phyloP scores from a whole-genome alignment of 2,329 filamentous ascomycete species.

The Cylindrodendrum hubeiense region DNA sequence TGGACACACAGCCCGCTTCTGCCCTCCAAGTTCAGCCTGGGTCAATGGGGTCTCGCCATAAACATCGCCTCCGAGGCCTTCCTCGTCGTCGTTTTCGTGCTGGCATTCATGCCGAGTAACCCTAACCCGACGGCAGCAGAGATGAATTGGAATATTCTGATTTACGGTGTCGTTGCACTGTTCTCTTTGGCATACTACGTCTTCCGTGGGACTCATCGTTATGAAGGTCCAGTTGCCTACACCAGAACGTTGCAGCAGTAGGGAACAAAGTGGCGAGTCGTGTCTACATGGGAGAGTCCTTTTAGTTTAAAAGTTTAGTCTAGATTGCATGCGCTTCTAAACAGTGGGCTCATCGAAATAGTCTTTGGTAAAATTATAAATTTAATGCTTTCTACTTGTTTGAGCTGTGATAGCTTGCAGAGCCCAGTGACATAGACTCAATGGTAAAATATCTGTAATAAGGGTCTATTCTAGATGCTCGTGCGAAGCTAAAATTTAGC shows the following conservation, averaged over 20 bases:
- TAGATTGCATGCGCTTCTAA: neutral
- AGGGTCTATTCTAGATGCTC: too few species aligned
- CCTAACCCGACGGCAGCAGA: conserved; percentile 27
- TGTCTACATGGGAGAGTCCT: neutral
- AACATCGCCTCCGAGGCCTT: conserved; percentile 37
- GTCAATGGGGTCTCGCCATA: conserved; percentile 30
- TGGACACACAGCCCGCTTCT: conserved; percentile 29
- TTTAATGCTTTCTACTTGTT: neutral
- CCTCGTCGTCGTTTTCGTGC: conserved; percentile 33
- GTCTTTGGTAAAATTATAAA: neutral
- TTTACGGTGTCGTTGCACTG: conserved; percentile 20
- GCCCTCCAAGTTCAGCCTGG: conserved; percentile 32
- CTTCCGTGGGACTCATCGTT: conserved; percentile 28
- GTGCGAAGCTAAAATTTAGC: too few species aligned
- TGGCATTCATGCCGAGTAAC: conserved; percentile 39
- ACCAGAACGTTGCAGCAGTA: conserved; percentile 29
- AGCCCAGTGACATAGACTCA: too few species aligned
- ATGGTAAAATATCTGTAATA: too few species aligned
- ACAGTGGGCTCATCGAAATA: neutral
- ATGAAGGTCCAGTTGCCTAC: conserved; percentile 36
- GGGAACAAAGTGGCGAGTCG: neutral
- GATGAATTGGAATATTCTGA: conserved; percentile 41
- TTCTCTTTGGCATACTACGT: conserved; percentile 34
- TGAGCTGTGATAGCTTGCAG: neutral
- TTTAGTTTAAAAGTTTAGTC: neutral